A percentile compares a stretch with the other conserved stretches of the same genome.
phyloP scores from a whole-genome alignment of 257 asterid genomes.

The Solanum habrochaites region DNA sequence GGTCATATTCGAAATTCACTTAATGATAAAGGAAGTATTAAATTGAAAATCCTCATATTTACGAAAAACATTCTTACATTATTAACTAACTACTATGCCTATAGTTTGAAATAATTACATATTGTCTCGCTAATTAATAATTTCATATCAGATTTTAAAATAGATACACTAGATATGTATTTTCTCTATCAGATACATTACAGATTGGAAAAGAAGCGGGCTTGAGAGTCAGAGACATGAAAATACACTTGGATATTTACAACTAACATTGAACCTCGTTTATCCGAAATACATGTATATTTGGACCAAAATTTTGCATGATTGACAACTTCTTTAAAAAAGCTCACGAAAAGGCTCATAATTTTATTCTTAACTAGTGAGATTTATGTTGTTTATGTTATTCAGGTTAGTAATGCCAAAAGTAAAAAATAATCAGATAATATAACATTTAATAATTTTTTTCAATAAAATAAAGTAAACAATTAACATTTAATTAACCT shows the following conservation, averaged over 20 bases:
- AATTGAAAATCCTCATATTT: no score
- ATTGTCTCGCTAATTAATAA: not conserved
- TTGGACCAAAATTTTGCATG: not conserved
- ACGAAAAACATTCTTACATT: no score
- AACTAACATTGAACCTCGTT: not conserved
- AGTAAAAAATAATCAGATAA: not conserved
- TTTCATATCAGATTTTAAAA: no score
- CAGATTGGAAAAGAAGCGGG: not conserved
- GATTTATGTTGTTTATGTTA: no score
- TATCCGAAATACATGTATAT: no score
- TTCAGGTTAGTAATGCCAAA: not conserved
- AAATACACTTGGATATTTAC: not conserved
- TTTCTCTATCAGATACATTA: not conserved
- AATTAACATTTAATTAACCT: not conserved
- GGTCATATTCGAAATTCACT: no score
- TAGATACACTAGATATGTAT: no score
- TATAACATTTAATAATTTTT: not conserved
- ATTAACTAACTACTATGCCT: no score
- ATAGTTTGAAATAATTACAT: no score
- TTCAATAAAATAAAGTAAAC: not conserved
- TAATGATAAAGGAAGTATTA: no score
- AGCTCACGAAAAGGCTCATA: not conserved
- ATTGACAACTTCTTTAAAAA: no score
- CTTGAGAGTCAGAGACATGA: not conserved
- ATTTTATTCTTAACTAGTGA: not conserved